Percentiles rank a stretch among this genome's conserved stretches.
Evolutionary conservation across 2,329 filamentous ascomycete species (phyloP).

Genomic region (Nakataea oryzae): DNA sequence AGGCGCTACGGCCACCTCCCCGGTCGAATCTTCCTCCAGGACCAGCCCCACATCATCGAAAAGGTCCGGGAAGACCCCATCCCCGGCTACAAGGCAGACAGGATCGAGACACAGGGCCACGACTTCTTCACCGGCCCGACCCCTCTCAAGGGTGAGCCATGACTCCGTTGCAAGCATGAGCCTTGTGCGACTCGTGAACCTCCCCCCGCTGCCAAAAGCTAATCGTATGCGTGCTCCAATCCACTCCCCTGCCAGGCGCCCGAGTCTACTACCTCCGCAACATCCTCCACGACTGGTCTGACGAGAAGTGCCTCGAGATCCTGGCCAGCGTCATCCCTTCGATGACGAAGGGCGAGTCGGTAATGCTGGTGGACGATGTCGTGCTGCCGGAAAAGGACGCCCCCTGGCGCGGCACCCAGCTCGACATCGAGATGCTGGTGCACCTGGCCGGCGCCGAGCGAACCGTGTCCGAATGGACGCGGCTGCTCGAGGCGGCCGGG

Average conservation of each 20-base stretch:
- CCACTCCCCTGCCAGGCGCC: slow-evolving; percentile 13
- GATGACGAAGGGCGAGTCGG: slow-evolving; percentile 21
- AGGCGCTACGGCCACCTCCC: slow-evolving; percentile 18
- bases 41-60: slow-evolving; percentile 21
- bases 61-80: neutral
- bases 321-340: slow-evolving; percentile 19
- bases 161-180: too few species aligned
- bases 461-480: slow-evolving; percentile 21
- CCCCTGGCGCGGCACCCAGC: slow-evolving; percentile 15
- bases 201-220: too few species aligned
- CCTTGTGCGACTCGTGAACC: too few species aligned
- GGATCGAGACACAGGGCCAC: slow-evolving; percentile 7
- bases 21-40: slow-evolving; percentile 27
- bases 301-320: slow-evolving; percentile 18
- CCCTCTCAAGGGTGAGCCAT: slow-evolving; percentile 6
- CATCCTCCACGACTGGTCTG: slow-evolving; percentile 22
- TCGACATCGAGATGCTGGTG: slow-evolving; percentile 26
- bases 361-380: slow-evolving; percentile 29
- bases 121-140: slow-evolving; percentile 9
- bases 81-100: neutral
- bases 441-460: slow-evolving; percentile 20
- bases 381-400: slow-evolving; percentile 23
- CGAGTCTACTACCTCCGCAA: slow-evolving; percentile 22
- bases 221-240: too few species aligned
- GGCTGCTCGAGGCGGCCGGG: slow-evolving; percentile 11